These are phyloP conservation scores for Thermothelomyces thermophilus DNA, from an alignment of 2,329 filamentous ascomycete genomes.

Conservation along the genomic window DNA sequence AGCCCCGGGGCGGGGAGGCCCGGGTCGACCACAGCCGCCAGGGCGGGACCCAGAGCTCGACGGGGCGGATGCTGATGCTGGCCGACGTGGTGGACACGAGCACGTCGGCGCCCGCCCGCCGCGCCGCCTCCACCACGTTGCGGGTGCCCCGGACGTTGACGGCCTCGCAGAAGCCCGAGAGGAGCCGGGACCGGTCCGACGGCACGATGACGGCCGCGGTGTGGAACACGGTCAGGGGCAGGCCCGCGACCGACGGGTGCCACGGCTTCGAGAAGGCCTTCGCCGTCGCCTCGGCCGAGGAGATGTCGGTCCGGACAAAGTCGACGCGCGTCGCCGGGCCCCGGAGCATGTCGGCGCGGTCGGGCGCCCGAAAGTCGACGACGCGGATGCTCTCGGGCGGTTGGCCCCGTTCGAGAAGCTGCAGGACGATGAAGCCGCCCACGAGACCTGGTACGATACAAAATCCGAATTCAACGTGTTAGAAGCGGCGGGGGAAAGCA, in stretches of 20 bases:
- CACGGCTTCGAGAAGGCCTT: constrained; percentile 43
- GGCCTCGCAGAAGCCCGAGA: constrained; percentile 39
- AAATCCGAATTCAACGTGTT: too few species aligned
- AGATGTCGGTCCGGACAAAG: constrained; percentile 45
- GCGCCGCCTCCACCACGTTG: constrained; percentile 43
- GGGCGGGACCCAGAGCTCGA: constrained; percentile 37
- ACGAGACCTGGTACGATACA: constrained; percentile 50
- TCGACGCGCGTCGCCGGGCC: constrained; percentile 32
- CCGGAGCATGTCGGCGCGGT: constrained; percentile 35
- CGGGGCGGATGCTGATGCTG: constrained; percentile 38
- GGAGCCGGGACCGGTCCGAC: constrained; percentile 40
- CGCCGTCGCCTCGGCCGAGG: constrained; percentile 36
- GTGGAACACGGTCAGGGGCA: constrained; percentile 52
- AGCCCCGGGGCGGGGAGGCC: constrained; percentile 30
- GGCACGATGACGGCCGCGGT: constrained; percentile 49
- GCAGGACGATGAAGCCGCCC: constrained; percentile 46
- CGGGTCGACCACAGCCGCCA: constrained; percentile 31
- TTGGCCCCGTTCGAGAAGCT: constrained; percentile 47
- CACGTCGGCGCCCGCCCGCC: constrained; percentile 38
- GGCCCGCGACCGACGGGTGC: constrained; percentile 32
- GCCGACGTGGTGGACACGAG: constrained; percentile 49
- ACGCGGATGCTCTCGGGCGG: constrained; percentile 45
- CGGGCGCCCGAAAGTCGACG: constrained; percentile 42
- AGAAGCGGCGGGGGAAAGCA: too few species aligned
- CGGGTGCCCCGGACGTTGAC: constrained; percentile 47